These are phyloP conservation scores for Paecilomyces sp. DNA, from an alignment of 2,329 filamentous ascomycete species.

Conservation along the genomic window DNA sequence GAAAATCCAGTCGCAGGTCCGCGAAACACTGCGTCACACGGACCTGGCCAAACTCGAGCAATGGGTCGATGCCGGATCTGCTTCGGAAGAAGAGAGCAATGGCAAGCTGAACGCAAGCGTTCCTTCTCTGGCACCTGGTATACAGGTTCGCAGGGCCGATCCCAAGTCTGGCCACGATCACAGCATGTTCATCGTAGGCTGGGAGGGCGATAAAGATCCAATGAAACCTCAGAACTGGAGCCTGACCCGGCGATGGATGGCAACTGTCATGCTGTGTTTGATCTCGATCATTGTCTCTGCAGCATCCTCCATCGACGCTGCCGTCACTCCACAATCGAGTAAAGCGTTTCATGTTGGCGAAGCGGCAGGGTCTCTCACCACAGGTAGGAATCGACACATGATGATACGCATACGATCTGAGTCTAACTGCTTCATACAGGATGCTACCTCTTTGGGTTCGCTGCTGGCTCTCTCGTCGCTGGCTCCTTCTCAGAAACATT, in stretches of 20 bases:
- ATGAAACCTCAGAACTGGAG: neutral
- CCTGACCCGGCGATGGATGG: neutral
- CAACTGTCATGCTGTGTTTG: neutral
- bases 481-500: neutral
- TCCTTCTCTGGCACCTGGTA: neutral
- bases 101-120: neutral
- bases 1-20: neutral
- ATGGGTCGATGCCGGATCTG: neutral
- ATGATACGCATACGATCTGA: neutral
- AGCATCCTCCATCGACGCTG: neutral
- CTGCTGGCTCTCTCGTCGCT: neutral
- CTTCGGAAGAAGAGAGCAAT: neutral
- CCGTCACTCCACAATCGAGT: neutral
- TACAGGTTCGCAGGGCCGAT: neutral
- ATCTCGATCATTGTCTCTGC: neutral
- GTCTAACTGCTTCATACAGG: neutral
- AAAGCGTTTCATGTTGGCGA: neutral
- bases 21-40: neutral
- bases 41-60: neutral
- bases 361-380: neutral
- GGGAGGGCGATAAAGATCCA: neutral
- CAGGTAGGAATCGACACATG: neutral
- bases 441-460: neutral
- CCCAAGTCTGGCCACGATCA: neutral
- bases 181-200: neutral